Conservation (phyloP, 345 rosid genomes). For the Dimocarpus longan region DNA sequence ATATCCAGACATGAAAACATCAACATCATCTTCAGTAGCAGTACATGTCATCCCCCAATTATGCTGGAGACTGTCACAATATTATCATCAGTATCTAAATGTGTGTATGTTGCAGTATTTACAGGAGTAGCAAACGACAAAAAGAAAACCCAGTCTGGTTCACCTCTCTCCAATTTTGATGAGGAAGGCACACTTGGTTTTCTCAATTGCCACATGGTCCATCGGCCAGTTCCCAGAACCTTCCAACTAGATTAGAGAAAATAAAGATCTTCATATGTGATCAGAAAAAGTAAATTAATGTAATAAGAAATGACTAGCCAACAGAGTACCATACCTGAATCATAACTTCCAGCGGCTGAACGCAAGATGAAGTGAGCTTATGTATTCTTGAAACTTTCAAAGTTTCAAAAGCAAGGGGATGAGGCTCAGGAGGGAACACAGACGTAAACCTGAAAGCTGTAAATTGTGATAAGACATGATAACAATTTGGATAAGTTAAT, state of each 20-base stretch:
- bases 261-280: constrained; percentile 15
- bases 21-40: constrained; percentile 77
- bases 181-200: constrained; percentile 88
- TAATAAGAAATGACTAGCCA: not conserved
- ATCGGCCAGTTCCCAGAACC: constrained; percentile 98
- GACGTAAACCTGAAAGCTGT: constrained; percentile 90
- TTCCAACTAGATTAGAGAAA: constrained; percentile 65
- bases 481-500: too few relatives aligned
- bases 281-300: constrained; percentile 5
- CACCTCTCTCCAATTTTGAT: constrained; percentile 90
- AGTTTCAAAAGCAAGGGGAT: constrained; percentile 66
- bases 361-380: constrained; percentile 55
- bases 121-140: not conserved
- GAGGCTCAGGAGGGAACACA: constrained; percentile 93
- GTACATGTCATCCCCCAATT: constrained; percentile 65
- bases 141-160: constrained; percentile 22
- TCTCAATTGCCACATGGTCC: constrained; percentile 84
- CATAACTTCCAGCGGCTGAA: constrained; percentile 85
- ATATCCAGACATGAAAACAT: constrained; percentile 74
- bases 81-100: constrained; percentile 16
- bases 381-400: constrained; percentile 43
- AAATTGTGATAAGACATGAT: constrained; percentile 26
- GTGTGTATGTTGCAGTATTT: not conserved
- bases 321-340: constrained; percentile 63
- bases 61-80: constrained; percentile 65